phyloP scores from a whole-genome alignment of 371 early-diverging fungal species.

The Enterocytospora artemiae region DNA sequence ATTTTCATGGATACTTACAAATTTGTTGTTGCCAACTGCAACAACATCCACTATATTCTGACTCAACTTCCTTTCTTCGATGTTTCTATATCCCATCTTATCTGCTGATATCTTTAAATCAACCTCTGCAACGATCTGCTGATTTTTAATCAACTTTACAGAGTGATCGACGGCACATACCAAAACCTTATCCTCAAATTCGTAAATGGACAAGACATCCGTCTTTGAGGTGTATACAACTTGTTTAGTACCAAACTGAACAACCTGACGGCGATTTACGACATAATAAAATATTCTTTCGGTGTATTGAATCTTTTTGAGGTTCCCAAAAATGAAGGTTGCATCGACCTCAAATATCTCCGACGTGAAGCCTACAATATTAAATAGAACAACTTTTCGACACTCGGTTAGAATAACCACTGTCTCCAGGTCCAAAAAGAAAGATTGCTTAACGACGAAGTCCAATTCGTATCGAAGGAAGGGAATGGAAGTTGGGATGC shows the following conservation, averaged over 20 bases:
- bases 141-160: neutral
- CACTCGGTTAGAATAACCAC: conserved; percentile 22
- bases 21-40: conserved; percentile 14
- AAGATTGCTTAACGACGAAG: conserved; percentile 1
- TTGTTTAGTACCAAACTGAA: too few relatives aligned
- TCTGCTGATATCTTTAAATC: too few relatives aligned
- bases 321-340: neutral
- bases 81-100: too few relatives aligned
- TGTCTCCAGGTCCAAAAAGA: conserved; percentile 15
- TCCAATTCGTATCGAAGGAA: conserved; percentile 8
- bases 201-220: conserved; percentile 4
- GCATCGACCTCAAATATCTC: conserved; percentile 2
- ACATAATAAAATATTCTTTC: conserved; percentile 9
- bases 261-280: too few relatives aligned
- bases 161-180: conserved; percentile 14
- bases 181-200: conserved; percentile 1
- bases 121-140: conserved; percentile 12
- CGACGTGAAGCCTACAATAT: conserved; percentile 1
- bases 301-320: neutral
- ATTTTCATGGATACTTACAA: conserved; percentile 4
- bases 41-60: conserved; percentile 11
- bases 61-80: too few relatives aligned
- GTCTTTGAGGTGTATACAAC: neutral
- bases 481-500: conserved; percentile 6
- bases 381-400: conserved; percentile 17